A percentile compares a stretch with the other conserved stretches of the same genome.
Conservation (phyloP, 768 basidiomycete species). For the Trametes coccinea region DNA sequence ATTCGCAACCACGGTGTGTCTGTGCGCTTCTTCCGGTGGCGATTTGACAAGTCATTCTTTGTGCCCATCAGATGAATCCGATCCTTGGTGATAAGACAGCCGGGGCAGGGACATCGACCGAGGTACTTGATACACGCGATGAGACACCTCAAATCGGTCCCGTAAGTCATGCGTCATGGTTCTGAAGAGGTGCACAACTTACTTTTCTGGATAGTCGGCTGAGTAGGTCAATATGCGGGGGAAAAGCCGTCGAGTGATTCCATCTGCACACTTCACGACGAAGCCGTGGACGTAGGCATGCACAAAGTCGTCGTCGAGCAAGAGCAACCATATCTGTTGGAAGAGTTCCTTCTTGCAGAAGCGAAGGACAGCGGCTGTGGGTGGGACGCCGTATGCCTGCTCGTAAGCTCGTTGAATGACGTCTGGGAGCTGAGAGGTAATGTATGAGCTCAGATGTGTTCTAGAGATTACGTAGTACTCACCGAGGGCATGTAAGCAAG, state of each 20-base stretch:
- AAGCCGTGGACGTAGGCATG: slow-evolving; percentile 31
- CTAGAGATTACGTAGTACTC: neutral
- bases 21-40: neutral
- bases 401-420: slow-evolving; percentile 32
- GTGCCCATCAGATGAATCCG: slow-evolving; percentile 34
- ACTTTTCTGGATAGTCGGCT: slow-evolving; percentile 42
- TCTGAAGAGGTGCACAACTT: slow-evolving; percentile 1
- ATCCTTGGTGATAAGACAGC: slow-evolving; percentile 34
- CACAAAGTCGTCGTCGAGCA: slow-evolving; percentile 30
- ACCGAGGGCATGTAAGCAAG: slow-evolving; percentile 48
- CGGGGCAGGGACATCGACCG: slow-evolving; percentile 43
- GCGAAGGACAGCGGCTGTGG: slow-evolving; percentile 26
- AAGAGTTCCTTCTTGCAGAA: slow-evolving; percentile 36
- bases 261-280: slow-evolving; percentile 30
- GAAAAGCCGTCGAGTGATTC: slow-evolving; percentile 28
- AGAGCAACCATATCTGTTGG: slow-evolving; percentile 31
- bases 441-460: slow-evolving; percentile 32
- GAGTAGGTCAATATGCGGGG: slow-evolving; percentile 33
- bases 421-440: slow-evolving; percentile 31
- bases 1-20: slow-evolving; percentile 1
- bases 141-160: slow-evolving; percentile 30
- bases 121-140: slow-evolving; percentile 40
- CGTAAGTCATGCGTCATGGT: neutral
- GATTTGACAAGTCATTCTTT: neutral
- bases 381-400: slow-evolving; percentile 8